A percentile compares a stretch with the other conserved stretches of the same genome.
phyloP scores from a whole-genome alignment of 257 asterid genomes.

The Eucommia ulmoides region DNA sequence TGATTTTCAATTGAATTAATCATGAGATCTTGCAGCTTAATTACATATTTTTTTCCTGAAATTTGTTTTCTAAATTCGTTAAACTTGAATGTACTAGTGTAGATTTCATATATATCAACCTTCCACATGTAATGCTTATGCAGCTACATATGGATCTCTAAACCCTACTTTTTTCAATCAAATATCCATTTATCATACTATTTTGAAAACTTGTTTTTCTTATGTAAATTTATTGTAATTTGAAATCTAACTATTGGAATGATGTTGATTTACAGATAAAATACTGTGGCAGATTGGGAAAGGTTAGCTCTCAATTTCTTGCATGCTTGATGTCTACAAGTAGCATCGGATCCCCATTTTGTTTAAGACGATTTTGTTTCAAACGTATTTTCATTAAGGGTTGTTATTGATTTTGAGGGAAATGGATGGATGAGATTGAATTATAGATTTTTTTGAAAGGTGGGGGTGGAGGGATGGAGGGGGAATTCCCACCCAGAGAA shows the following conservation, averaged over 20 bases:
- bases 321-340: too few relatives aligned
- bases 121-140: neutral
- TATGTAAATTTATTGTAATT: neutral
- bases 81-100: neutral
- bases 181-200: neutral
- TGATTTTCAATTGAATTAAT: too few relatives aligned
- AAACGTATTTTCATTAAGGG: too few relatives aligned
- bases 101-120: neutral
- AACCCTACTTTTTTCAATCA: neutral
- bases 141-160: neutral
- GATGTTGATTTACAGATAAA: slow-evolving; percentile 49
- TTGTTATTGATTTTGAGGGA: too few relatives aligned
- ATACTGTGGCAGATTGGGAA: slow-evolving; percentile 86
- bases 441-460: too few relatives aligned
- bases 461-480: too few relatives aligned
- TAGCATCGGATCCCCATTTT: too few relatives aligned
- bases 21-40: too few relatives aligned
- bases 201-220: neutral
- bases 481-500: too few relatives aligned
- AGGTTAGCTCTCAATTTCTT: slow-evolving; percentile 72
- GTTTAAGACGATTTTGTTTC: too few relatives aligned
- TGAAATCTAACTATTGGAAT: neutral
- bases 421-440: too few relatives aligned
- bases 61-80: neutral
- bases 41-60: too few relatives aligned